Conservation (phyloP, 176 grass and related monocot genomes). For the Ensete ventricosum region DNA sequence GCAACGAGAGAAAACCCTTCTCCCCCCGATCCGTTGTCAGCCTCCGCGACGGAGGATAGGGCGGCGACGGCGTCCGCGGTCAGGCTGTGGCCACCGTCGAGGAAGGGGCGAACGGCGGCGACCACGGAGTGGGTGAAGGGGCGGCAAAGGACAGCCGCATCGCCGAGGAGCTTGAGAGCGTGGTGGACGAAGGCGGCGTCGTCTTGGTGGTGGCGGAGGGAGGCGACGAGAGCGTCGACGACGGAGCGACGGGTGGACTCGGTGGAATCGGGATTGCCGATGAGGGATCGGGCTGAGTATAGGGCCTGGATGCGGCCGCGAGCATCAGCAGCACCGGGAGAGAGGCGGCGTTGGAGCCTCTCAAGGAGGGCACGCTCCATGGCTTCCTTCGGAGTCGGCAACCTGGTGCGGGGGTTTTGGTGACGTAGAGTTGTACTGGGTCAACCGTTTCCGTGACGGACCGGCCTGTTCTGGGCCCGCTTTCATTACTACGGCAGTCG, state of each 20-base stretch:
- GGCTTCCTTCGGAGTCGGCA: neutral
- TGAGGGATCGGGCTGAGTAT: conserved; percentile 10
- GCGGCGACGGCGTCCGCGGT: conserved; percentile 22
- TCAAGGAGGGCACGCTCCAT: conserved; percentile 18
- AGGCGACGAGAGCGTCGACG: conserved; percentile 19
- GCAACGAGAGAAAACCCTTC: conserved; percentile 16
- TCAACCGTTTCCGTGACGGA: no score
- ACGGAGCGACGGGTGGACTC: conserved; percentile 15
- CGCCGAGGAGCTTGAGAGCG: conserved; percentile 17
- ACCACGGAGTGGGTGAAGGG: conserved; percentile 13
- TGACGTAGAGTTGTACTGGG: no score
- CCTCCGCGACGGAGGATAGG: conserved; percentile 14
- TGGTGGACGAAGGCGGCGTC: conserved; percentile 22
- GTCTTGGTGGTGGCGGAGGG: conserved; percentile 2
- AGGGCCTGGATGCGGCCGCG: neutral
- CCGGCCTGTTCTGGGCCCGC: no score
- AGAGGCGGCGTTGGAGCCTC: conserved; percentile 7
- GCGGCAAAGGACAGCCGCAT: conserved; percentile 2
- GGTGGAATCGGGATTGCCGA: conserved; percentile 2
- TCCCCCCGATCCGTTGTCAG: neutral
- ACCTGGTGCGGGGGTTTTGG: neutral
- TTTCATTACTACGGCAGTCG: no score
- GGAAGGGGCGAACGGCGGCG: conserved; percentile 21
- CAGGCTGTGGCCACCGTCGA: conserved; percentile 13
- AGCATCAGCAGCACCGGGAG: neutral